Base-by-base conservation (phyloP, 1,139 yeast genomes). In the Arxiozyma heterogenica region DNA sequence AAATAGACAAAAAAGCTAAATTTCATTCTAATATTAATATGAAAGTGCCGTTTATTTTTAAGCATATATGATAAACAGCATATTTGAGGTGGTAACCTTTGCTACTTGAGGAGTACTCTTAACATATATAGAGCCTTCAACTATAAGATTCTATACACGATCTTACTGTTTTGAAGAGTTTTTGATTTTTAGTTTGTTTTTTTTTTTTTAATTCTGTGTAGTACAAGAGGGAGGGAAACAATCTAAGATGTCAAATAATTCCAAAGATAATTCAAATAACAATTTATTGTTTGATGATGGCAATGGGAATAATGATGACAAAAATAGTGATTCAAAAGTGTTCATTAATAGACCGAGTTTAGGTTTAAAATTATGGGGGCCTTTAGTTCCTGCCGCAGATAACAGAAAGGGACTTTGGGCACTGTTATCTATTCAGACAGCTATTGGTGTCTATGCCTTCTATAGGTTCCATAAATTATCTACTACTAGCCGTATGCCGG, bases 341-440 rank as follows among this genome's bases (percentile, higher is more conserved):
- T 47, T 47, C 23, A 27, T 4, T 64, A 30, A 67, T 5, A 47
- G 76, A 55, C 87, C 86, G 9, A 78, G 80, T 55, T 67, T 82
- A 23, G 87, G 86, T 1, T 71, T 82, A 49, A 71, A 70, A 58
- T 64, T 80, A 44, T 80, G 84, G 81, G 84, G 86, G 1, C 86
- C 86, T 0, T 64, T 82, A 44, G 83, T 80, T 1, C 87, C 87
- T 1, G 83, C 86, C 0, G 73, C 84, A 1, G 86, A 82, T 58
- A 78, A 80, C 62, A 62, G 71, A 34, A 70, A 74, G 6, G 85
- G 83, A 0, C 64, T 82, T 1, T 75, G 73, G 63, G 59, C 76
- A 1, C 64, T 81, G 55, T 73, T 81, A 4, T 77, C 76, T 0
- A 57, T 76, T 2, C 87, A 82, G 59, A 67, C 80, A 20, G 61